Base-by-base conservation (phyloP, 495 filamentous ascomycete genomes). In the Pseudotulostoma volvatum region DNA sequence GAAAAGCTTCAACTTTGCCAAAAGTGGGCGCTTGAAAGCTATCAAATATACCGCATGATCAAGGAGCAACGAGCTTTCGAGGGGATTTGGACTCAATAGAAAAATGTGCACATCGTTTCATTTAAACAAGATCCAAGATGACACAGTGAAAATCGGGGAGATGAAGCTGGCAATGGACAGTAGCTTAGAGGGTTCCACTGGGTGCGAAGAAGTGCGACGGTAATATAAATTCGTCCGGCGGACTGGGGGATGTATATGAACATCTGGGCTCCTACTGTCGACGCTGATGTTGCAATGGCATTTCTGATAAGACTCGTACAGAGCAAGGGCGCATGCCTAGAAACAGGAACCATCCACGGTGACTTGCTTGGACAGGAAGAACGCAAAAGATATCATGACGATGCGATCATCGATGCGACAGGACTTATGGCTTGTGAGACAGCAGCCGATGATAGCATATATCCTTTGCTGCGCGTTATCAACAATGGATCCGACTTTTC, bases 401-500 rank as follows among this genome's bases (percentile, higher is more conserved):
- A 68, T 40, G 54, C 53, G 21, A 69, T 68, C 28, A 46, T 70
- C 37, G 70, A 71, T 42, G 62, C 59, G 17, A 56, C 63, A 2
- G 67, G 67, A 0, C 44, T 71, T 5, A 51, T 49, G 34, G 58
- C 53, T 14, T 37, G 43, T 4, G 44, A 47, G 15, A 44, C 61
- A 1, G 66, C 63, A 2, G 44, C 41, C 3, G 67, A 68, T 44
- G 38, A 51, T 18, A 46, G 40, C 4, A 53, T 57, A 31, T 68
- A 61, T 41, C 62, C 65, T 8, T 51, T 67, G 28, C 50, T 70
- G 34, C 64, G 67, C 17, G 52, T 71, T 44, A 52, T 64, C 44
- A 71, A 71, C 42, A 65, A 70, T 40, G 67, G 67, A 30, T 48
- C 45, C 5, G 50, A 52, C 21, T 69, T 69, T 43, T 64, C 65